These are phyloP conservation scores for Fusarium kyushuense DNA, from an alignment of 2,329 filamentous ascomycete genomes.

Conservation along the genomic window DNA sequence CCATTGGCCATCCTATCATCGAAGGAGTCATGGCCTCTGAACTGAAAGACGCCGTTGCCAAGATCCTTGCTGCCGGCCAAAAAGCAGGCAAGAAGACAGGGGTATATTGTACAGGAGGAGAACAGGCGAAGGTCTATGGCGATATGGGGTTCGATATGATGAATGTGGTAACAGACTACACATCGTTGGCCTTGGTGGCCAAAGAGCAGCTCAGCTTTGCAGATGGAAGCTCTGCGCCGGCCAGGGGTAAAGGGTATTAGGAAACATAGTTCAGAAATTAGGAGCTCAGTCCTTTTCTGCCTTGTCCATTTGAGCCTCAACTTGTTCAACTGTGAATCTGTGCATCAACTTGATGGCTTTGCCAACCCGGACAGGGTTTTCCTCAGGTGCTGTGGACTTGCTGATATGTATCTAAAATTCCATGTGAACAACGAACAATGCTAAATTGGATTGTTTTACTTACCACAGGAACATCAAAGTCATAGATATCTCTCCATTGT, in stretches of 20 bases:
- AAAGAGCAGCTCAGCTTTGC: constrained; percentile 62
- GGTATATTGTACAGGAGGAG: constrained; percentile 68
- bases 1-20: constrained; percentile 71
- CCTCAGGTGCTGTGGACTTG: constrained; percentile 63
- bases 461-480: constrained; percentile 86
- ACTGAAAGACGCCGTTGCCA: constrained; percentile 69
- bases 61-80: constrained; percentile 67
- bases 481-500: constrained; percentile 79
- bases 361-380: constrained; percentile 65
- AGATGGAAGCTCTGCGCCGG: constrained; percentile 54
- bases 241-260: constrained; percentile 58
- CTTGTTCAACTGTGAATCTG: constrained; percentile 75
- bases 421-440: background rate
- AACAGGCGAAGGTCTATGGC: constrained; percentile 66
- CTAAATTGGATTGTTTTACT: constrained; percentile 40
- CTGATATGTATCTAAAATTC: constrained; percentile 71
- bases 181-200: constrained; percentile 60
- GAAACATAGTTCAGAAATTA: background rate
- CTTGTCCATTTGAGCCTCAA: constrained; percentile 76
- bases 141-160: constrained; percentile 73
- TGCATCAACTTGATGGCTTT: constrained; percentile 82
- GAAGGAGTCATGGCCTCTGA: constrained; percentile 69
- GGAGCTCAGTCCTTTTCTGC: constrained; percentile 54
- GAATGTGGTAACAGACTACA: constrained; percentile 67
- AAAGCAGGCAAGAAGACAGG: constrained; percentile 75